Base-by-base conservation (phyloP, 83 land plant species). In the Picea abies region DNA sequence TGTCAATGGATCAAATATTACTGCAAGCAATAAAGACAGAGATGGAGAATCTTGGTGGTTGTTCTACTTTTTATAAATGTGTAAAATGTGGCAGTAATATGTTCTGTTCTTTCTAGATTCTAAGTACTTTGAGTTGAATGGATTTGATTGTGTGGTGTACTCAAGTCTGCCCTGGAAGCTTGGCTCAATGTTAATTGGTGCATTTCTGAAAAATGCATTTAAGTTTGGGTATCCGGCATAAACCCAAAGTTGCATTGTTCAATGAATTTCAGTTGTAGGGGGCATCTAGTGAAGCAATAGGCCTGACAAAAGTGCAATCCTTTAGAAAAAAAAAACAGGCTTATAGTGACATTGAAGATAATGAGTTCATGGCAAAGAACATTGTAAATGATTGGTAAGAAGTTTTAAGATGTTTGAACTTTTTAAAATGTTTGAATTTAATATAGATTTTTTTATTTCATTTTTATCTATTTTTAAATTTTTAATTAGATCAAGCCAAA, bases 161-260 rank as follows among this genome's bases (percentile, higher is more conserved):
- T 49, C 90, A 93, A 96, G 82, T 85, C 58, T 20, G 92, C 90
- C 63, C 16, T 93, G 37, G 70, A 60, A 17, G 80, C 81, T 10
- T 97, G 99, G 98, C 90, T 65, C 8, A 71, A 82, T 20, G 39
- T 72, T 12, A 82, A 92, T 39, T 76, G 78, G 5, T 70, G 82
- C 49, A 63, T 69, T 49, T 79, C 78, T 65, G 71, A 65, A 10
- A 84, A 69, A 82, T 79, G 39, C 79, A 76, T 9, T 80, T 71
- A 61, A 84, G 82, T 32, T 96, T 97, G 98, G 98, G 99, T 22
- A 68, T 88, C 1, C 90, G 98, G 49, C 82, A 78, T 5, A 87
- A 86, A 10, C 98, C 99, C 4, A 96, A 93, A 89, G 88, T 82
- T 47, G 67, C 81, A 63, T 70, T 93, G 9, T 47, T 90, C 64